These are phyloP conservation scores for Aspergillus sp. DNA, from an alignment of 2,329 filamentous ascomycete genomes.

Conservation along the genomic window DNA sequence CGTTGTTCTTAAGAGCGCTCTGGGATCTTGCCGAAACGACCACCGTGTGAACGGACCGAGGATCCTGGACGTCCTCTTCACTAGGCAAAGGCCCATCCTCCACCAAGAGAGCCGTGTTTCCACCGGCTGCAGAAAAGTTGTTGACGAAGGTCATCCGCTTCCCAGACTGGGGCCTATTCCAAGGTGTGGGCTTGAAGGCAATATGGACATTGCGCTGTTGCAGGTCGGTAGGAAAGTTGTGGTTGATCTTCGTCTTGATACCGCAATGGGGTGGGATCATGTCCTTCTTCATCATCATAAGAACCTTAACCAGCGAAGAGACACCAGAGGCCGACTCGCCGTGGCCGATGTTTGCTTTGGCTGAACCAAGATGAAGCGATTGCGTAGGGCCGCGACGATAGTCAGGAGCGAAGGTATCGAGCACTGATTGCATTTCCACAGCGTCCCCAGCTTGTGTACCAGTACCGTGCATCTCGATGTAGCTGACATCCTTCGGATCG, in stretches of 20 bases:
- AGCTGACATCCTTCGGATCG: slow-evolving; percentile 29
- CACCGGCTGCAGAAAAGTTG: slow-evolving; percentile 62
- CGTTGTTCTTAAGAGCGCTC: slow-evolving; percentile 42
- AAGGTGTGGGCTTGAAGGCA: slow-evolving; percentile 38
- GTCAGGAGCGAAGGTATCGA: slow-evolving; percentile 26
- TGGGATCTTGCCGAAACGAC: slow-evolving; percentile 48
- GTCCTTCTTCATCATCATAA: slow-evolving; percentile 57
- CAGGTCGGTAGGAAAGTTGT: slow-evolving; percentile 26
- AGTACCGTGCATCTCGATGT: slow-evolving; percentile 35
- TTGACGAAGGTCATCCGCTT: slow-evolving; percentile 45
- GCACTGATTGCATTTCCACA: slow-evolving; percentile 30
- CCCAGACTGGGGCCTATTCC: slow-evolving; percentile 19
- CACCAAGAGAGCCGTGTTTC: slow-evolving; percentile 57
- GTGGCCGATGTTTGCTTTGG: slow-evolving; percentile 38
- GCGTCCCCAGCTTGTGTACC: slow-evolving; percentile 33
- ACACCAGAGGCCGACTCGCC: slow-evolving; percentile 33
- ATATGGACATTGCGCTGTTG: slow-evolving; percentile 27
- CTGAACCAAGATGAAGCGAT: slow-evolving; percentile 26
- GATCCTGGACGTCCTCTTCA: slow-evolving; percentile 32
- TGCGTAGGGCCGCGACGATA: slow-evolving; percentile 22
- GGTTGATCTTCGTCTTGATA: slow-evolving; percentile 47
- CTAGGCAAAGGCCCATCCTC: slow-evolving; percentile 48
- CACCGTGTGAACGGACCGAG: slow-evolving; percentile 49
- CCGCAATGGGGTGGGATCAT: slow-evolving; percentile 58
- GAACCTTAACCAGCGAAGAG: slow-evolving; percentile 49